Evolutionary conservation across 768 basidiomycete species (phyloP), one percentile per base, ranked within the genome.

Genomic region (Suillus fuscotomentosus): DNA sequence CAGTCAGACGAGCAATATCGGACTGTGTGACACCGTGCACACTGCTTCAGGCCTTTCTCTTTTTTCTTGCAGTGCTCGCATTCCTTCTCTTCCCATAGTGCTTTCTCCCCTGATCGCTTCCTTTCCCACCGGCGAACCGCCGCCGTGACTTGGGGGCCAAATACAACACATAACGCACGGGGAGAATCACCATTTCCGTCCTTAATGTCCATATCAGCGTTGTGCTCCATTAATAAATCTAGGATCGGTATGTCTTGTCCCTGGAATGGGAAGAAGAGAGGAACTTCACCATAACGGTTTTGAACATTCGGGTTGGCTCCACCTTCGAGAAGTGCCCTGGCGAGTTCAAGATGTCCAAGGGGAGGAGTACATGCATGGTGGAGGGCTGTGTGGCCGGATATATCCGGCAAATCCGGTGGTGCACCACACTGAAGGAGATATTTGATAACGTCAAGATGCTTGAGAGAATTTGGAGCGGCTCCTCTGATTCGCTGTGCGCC

Each of bases 1-100:
- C 87, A 87, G 39, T 80, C 81, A 1, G 73, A 67, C 6, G 84
- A 85, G 62, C 87, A 88, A 65, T 88, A 88, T 27, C 81, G 72
- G 5, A 75, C 77, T 0, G 82, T 70, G 17, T 77, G 78, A 57
- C 87, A 88, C 36, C 75, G 73, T 3, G 72, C 66, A 60, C 86
- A 86, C 59, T 73, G 74, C 69, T 76, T 83, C 63, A 86, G 63
- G 20, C 73, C 65, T n/a, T 43, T 71, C 17, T 66, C 72, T 50
- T 70, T 69, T 31, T 67, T 67, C 60, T 67, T 71, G 63, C 81
- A 83, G 4, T 65, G 60, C 22, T 79, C 82, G 64, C 86, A 88
- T 43, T 66, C 70, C 68, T 82, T 65, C 67, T 78, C 80, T n/a
- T 77, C 77, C 67, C 73, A 70, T 14, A 78, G 82, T 0, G 75